Conservation (phyloP, 2,329 filamentous ascomycete species). For the Fusarium sp. region DNA sequence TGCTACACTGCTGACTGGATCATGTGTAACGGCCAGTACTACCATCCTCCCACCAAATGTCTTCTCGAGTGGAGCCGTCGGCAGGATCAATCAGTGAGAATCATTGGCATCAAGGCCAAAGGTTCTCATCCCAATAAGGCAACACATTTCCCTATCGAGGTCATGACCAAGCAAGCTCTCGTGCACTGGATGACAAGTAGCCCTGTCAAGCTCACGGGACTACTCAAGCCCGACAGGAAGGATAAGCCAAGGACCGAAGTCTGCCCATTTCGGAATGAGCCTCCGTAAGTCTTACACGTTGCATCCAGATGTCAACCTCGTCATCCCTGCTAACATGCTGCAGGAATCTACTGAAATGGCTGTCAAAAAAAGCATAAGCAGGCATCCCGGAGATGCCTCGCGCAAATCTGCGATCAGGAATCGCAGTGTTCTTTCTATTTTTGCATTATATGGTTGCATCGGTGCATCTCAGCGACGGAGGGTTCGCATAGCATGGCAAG, state of each 20-base stretch:
- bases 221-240: slow-evolving; percentile 41
- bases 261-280: slow-evolving; percentile 44
- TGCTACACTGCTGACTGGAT: slow-evolving; percentile 70
- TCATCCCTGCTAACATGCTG: slow-evolving; percentile 41
- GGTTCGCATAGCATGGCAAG: slow-evolving; percentile 39
- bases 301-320: slow-evolving; percentile 20
- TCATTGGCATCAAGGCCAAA: slow-evolving; percentile 41
- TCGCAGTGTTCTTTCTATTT: slow-evolving; percentile 35
- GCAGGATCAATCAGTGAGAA: slow-evolving; percentile 32
- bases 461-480: slow-evolving; percentile 36
- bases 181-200: slow-evolving; percentile 37
- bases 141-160: slow-evolving; percentile 24
- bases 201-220: slow-evolving; percentile 37
- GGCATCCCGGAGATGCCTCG: slow-evolving; percentile 18
- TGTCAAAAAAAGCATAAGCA: slow-evolving; percentile 22
- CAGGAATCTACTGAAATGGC: slow-evolving; percentile 39
- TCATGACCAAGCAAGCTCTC: slow-evolving; percentile 23
- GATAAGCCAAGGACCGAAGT: slow-evolving; percentile 41
- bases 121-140: slow-evolving; percentile 24
- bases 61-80: slow-evolving; percentile 47
- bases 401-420: slow-evolving; percentile 21
- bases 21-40: slow-evolving; percentile 49
- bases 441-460: slow-evolving; percentile 32
- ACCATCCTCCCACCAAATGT: slow-evolving; percentile 53
- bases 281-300: slow-evolving; percentile 42